Evolutionary conservation across 192 early-diverging fungal species (phyloP), one percentile per base, ranked within the genome.

Genomic region (Rhizophagus prolifer): DNA sequence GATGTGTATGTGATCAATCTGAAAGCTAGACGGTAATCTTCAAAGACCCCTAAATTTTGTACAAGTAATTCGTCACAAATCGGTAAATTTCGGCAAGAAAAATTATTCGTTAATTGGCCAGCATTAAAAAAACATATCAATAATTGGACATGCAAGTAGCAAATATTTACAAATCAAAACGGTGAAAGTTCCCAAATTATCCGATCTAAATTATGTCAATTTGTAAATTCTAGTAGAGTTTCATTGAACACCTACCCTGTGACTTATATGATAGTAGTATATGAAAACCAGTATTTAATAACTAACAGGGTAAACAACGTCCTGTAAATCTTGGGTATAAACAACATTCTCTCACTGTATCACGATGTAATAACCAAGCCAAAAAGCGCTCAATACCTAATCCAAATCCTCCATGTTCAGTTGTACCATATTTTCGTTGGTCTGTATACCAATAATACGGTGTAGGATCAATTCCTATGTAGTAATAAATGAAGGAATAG

Each of bases 381-480:
- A 99, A 82, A 86, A 96, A 97, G 34, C 98, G 92, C 82, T 99
- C 98, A 38, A 98, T 80, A 76, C 98, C 98, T 58, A 99, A 91
- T 60, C 98, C 98, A 81, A 94, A 99, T 26, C 98, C 98, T 79
- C 97, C 98, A 76, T 98, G 97, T 75, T 96, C 94, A 77, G 90
- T 90, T 23, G 96, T 92, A 54, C 98, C 97, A 83, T 96, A 99
- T 88, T 98, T 98, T 86, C 98, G 94, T 87, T 98, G 98, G 74
- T 99, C 98, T 58, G 96, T 95, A 86, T 91, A 94, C 98, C 98
- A 99, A 89, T 98, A 98, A 90, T 99, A 99, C 30, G 96, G 95
- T 3, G 85, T 80, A 23, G 96, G 92, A 81, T 98, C 94, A 73
- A 99, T 92, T 23, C 94, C 85, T 79, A 61, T 80, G 3, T 44